Base-by-base conservation (phyloP, 78 protist genomes). In the Cavenderia fasciculata region DNA sequence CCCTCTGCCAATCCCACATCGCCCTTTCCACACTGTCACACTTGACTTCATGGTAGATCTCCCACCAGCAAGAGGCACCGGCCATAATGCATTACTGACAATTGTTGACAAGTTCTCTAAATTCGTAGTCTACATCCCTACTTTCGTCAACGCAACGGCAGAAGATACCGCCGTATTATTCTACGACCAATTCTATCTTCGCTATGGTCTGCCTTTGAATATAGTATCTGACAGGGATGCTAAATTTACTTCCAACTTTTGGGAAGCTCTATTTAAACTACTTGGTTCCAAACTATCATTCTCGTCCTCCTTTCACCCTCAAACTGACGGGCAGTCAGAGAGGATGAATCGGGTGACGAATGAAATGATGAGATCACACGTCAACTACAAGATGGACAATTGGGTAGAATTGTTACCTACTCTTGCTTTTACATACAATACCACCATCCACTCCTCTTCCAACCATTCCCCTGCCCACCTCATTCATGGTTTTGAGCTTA, bases 21-120 rank as follows among this genome's bases (percentile, higher is more conserved):
- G 62, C 10, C 36, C 23, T 12, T 75, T 29, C 44, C 10, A 16
- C 18, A 8, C 23, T 10, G 51, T 75, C 34, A 59, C 69, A 7
- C 5, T 75, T 68, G 85, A 75, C 74, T 75, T 75, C 14, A 44
- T 75, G n/a, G 74, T 27, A 5, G n/a, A 31, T 10, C 40, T 75
- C 21, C 85, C 85, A 61, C 14, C 5, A 14, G 12, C 68, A 29
- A 25, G 7, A n/a, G 34, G 56, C 16, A n/a, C n/a, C n/a, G 85
- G 85, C 16, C 33, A 40, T 62, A 29, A 75, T 25, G 23, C 63
- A 7, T 10, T 75, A 31, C 14, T 75, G 16, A 51, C 54, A 11
- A 41, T 75, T 3, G 31, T 44, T 29, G 85, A 75, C 31, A 44
- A 51, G 11, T 40, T 21, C 14, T 52, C 70, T 11, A 54, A 59